phyloP scores from a whole-genome alignment of 139 green algal species.

The Coccomyxa sp. region DNA sequence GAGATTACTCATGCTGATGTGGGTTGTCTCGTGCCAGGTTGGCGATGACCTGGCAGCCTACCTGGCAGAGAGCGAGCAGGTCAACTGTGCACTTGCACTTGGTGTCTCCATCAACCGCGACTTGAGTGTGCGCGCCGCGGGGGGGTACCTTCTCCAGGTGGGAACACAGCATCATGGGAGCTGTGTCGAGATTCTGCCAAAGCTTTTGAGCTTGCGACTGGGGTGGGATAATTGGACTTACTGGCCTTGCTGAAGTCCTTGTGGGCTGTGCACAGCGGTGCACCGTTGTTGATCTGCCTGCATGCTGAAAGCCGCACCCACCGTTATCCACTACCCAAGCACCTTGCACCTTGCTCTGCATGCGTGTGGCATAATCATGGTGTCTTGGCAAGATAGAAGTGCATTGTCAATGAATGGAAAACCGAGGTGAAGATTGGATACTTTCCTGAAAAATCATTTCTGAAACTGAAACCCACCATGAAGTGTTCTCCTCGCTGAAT shows the following conservation, averaged over 20 bases:
- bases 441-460: too few species aligned
- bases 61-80: constrained; percentile 70
- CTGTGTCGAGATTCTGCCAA: background rate
- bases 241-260: background rate
- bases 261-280: background rate
- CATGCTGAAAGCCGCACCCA: background rate
- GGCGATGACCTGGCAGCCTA: constrained; percentile 89
- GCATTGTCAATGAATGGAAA: too few species aligned
- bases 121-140: constrained; percentile 52
- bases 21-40: constrained; percentile 19
- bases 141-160: constrained; percentile 83
- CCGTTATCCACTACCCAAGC: background rate
- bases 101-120: constrained; percentile 75
- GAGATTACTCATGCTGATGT: too few species aligned
- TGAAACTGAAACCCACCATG: too few species aligned
- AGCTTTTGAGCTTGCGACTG: too few species aligned
- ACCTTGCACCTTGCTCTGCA: too few species aligned
- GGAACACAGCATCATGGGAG: background rate
- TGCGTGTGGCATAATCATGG: too few species aligned
- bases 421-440: too few species aligned
- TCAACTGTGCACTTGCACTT: constrained; percentile 76
- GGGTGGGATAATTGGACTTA: too few species aligned
- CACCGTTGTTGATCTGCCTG: background rate
- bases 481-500: too few species aligned
- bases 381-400: too few species aligned